Evolutionary conservation across 495 filamentous ascomycete genomes (phyloP).

Genomic region (Tuber calosporum): DNA sequence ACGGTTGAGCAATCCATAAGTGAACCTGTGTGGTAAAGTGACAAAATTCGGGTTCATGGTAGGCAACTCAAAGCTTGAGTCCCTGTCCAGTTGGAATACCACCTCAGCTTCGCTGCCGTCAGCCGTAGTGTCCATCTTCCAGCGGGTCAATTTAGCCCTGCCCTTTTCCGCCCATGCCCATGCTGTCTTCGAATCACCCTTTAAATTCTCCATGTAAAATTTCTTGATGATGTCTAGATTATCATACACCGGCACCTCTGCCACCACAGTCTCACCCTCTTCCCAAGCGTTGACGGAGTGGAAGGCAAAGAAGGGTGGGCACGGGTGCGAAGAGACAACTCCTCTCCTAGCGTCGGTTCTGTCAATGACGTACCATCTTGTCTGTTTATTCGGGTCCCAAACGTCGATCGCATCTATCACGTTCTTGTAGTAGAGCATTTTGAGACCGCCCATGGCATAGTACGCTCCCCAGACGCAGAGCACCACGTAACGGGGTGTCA

Average conservation of each 20-base stretch:
- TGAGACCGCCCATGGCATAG: conserved; percentile 47
- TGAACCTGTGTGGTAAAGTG: conserved; percentile 51
- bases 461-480: conserved; percentile 59
- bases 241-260: conserved; percentile 44
- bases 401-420: conserved; percentile 51
- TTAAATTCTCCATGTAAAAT: conserved; percentile 43
- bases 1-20: conserved; percentile 54
- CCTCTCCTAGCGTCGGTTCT: conserved; percentile 42
- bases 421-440: conserved; percentile 53
- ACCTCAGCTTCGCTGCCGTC: conserved; percentile 17
- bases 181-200: conserved; percentile 39
- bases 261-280: conserved; percentile 44
- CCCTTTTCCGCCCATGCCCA: conserved; percentile 38
- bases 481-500: conserved; percentile 59
- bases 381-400: conserved; percentile 46
- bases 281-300: conserved; percentile 71
- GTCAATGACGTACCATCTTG: conserved; percentile 65
- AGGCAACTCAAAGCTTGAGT: conserved; percentile 52
- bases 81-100: conserved; percentile 21
- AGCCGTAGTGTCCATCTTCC: conserved; percentile 26
- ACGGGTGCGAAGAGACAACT: conserved; percentile 40
- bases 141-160: conserved; percentile 21
- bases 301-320: conserved; percentile 58
- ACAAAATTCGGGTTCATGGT: conserved; percentile 57
- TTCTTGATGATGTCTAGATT: conserved; percentile 51